phyloP scores from a whole-genome alignment of 257 asterid genomes.

The Solanum pennellii region DNA sequence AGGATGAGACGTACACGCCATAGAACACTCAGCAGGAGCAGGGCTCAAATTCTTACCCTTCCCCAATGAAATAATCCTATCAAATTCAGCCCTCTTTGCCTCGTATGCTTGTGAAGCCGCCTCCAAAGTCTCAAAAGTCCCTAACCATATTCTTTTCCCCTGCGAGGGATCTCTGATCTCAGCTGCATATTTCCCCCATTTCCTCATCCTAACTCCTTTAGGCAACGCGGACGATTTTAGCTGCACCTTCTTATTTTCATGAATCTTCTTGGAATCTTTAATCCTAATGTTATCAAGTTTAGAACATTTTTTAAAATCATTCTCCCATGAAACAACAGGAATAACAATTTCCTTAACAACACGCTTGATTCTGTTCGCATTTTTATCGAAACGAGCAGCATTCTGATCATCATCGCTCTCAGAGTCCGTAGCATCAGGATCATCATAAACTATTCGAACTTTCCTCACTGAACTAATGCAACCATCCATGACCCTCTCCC shows the following conservation, averaged over 20 bases:
- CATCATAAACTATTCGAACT: constrained; percentile 11
- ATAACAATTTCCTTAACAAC: constrained; percentile 7
- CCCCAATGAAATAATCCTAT: background rate
- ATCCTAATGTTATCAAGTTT: background rate
- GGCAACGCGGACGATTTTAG: background rate
- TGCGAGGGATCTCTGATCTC: constrained; percentile 20
- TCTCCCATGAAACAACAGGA: background rate
- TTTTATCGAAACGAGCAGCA: background rate
- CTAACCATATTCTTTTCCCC: constrained; percentile 22
- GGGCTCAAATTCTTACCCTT: background rate
- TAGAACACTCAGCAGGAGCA: background rate
- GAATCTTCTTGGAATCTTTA: background rate
- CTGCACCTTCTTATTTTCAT: background rate
- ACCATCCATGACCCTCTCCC: background rate
- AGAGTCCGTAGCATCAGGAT: constrained; percentile 34
- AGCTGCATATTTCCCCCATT: constrained; percentile 31
- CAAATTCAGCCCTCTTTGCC: constrained; percentile 14
- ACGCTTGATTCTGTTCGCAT: background rate
- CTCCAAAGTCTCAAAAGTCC: constrained; percentile 19
- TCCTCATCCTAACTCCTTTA: constrained; percentile 25
- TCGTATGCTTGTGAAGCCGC: constrained; percentile 22
- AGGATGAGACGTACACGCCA: background rate
- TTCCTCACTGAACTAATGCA: background rate
- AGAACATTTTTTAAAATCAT: background rate
- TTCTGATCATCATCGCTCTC: constrained; percentile 3